These are phyloP conservation scores for Cutaneotrichosporon mucoides DNA, from an alignment of 1,284 basidiomycete species.

Conservation along the genomic window DNA sequence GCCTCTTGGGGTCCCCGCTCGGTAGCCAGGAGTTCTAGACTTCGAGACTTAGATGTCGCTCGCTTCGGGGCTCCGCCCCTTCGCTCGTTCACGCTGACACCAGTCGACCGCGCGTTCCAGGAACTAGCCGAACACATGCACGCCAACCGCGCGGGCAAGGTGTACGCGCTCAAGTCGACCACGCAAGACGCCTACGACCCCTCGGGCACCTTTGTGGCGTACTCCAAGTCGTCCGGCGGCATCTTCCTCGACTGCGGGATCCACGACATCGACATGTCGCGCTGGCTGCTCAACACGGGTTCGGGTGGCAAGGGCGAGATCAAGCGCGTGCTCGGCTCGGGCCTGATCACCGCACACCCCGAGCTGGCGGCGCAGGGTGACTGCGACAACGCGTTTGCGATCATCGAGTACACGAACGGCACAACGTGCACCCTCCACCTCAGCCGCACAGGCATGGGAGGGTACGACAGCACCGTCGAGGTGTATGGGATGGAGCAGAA, in stretches of 20 bases:
- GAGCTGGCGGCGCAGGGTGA: constrained; percentile 28
- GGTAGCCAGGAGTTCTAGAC: constrained; percentile 2
- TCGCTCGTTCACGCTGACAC: neutral
- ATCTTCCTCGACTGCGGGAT: constrained; percentile 39
- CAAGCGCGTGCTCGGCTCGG: constrained; percentile 25
- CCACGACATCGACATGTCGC: constrained; percentile 34
- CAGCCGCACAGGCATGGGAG: constrained; percentile 27
- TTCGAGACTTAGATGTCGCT: too few species aligned
- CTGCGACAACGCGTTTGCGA: constrained; percentile 29
- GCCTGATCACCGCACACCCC: constrained; percentile 26
- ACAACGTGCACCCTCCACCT: constrained; percentile 23
- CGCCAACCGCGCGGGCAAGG: constrained; percentile 20
- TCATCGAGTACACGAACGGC: constrained; percentile 27
- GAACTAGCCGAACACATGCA: constrained; percentile 20
- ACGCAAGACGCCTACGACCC: constrained; percentile 35
- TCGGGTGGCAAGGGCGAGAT: constrained; percentile 17
- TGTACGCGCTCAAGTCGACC: constrained; percentile 27
- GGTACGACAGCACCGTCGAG: constrained; percentile 30
- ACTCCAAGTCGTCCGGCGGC: constrained; percentile 31
- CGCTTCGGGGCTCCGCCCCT: too few species aligned
- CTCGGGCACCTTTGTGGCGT: constrained; percentile 34
- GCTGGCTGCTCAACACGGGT: constrained; percentile 23
- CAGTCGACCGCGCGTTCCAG: constrained; percentile 35
- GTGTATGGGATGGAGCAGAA: constrained; percentile 29
- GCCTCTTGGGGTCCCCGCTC: too few species aligned